Conservation (phyloP, 1,139 yeast species). For the Scheffersomyces illinoinensis region DNA sequence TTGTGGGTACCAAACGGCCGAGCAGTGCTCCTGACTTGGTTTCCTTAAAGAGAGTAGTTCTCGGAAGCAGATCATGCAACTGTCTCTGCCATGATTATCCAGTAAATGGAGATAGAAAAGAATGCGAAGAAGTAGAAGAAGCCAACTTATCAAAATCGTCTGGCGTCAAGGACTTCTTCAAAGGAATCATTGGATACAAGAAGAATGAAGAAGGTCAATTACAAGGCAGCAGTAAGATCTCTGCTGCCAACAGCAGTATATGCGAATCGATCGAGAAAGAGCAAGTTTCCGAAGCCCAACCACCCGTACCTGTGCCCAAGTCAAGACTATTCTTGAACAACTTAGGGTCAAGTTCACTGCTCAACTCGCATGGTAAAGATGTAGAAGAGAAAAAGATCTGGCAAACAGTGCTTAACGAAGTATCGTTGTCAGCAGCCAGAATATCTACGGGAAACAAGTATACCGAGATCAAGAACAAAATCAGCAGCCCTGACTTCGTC, state of each 20-base stretch:
- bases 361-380: neutral
- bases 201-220: neutral
- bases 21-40: neutral
- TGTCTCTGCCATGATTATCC: neutral
- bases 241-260: neutral
- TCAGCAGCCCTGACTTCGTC: slow-evolving; percentile 28
- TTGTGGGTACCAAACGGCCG: neutral
- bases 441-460: slow-evolving; percentile 41
- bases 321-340: neutral
- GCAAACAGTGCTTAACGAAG: slow-evolving; percentile 46
- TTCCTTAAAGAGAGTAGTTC: neutral
- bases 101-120: neutral
- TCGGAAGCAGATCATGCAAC: neutral
- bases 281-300: neutral
- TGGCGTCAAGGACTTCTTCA: neutral
- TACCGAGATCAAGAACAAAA: neutral
- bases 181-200: neutral
- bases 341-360: neutral
- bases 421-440: slow-evolving; percentile 53
- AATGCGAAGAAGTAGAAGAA: neutral
- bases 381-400: slow-evolving; percentile 20
- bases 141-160: neutral
- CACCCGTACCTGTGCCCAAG: neutral
- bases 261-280: neutral
- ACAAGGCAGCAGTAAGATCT: neutral